Percentiles rank a stretch among this genome's conserved stretches.
Conservation (phyloP, 2,329 filamentous ascomycete genomes). For the Sclerotinia minor region DNA sequence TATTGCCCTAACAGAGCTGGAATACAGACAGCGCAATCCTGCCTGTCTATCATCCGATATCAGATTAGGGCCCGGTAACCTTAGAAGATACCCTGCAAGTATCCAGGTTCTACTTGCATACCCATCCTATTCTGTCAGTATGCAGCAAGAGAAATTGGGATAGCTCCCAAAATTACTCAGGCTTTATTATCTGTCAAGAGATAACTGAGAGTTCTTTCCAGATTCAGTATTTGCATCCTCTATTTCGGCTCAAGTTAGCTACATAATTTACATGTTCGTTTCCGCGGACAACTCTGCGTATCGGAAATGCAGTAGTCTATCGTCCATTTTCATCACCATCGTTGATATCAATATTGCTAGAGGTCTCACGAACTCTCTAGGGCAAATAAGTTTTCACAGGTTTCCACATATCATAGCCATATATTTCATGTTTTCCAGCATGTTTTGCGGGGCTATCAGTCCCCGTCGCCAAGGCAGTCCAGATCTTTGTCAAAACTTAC, state of each 20-base stretch:
- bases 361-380: background rate
- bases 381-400: background rate
- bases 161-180: background rate
- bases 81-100: background rate
- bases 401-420: background rate
- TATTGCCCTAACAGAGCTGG: background rate
- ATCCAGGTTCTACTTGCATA: background rate
- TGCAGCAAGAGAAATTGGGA: background rate
- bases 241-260: background rate
- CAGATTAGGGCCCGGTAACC: background rate
- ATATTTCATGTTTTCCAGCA: background rate
- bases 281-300: background rate
- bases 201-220: background rate
- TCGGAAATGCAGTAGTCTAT: background rate
- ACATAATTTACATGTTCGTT: conserved; percentile 9
- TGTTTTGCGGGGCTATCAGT: background rate
- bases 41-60: background rate
- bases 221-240: background rate
- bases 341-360: conserved; percentile 2
- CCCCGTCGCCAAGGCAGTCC: background rate
- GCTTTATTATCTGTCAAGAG: background rate
- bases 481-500: background rate
- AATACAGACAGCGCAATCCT: background rate
- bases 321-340: background rate
- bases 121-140: background rate